phyloP scores from a whole-genome alignment of 495 filamentous ascomycete genomes.

The Daldinia grandis region DNA sequence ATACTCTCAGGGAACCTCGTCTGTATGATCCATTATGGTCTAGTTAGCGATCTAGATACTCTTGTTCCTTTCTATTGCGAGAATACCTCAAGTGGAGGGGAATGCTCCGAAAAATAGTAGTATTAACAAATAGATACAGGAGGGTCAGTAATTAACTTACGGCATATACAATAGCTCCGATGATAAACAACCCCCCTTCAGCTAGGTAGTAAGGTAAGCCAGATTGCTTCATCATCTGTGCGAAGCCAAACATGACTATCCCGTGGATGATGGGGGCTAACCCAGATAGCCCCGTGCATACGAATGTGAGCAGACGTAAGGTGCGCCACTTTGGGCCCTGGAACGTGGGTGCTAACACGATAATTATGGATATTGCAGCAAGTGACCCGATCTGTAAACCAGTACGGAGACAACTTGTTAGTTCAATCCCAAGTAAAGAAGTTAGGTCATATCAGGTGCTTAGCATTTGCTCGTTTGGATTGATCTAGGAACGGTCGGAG shows the following conservation, averaged over 20 bases:
- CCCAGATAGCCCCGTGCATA: conserved; percentile 57
- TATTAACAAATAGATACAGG: conserved; percentile 9
- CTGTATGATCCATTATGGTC: conserved; percentile 37
- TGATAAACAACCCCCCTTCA: conserved; percentile 48
- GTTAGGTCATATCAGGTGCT: not conserved
- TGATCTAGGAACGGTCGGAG: not conserved
- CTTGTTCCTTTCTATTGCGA: not conserved
- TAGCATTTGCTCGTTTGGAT: not conserved
- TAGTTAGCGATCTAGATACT: conserved; percentile 21
- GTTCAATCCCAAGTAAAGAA: not conserved
- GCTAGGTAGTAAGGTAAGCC: conserved; percentile 58
- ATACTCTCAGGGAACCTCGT: conserved; percentile 51
- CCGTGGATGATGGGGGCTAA: conserved; percentile 60
- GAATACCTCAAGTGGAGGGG: not conserved
- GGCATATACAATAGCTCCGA: conserved; percentile 53
- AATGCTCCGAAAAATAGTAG: not conserved
- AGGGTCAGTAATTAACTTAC: conserved; percentile 45
- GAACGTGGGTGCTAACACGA: conserved; percentile 54
- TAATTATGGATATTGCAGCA: conserved; percentile 45
- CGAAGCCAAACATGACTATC: conserved; percentile 50
- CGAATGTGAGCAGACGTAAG: conserved; percentile 52
- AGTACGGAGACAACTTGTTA: not conserved
- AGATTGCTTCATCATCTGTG: conserved; percentile 50
- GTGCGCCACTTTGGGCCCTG: conserved; percentile 51
- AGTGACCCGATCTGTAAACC: conserved; percentile 47